Evolutionary conservation across 108 stramenopile species (phyloP).

Genomic region (Mayamaea pseudoterrestris): DNA sequence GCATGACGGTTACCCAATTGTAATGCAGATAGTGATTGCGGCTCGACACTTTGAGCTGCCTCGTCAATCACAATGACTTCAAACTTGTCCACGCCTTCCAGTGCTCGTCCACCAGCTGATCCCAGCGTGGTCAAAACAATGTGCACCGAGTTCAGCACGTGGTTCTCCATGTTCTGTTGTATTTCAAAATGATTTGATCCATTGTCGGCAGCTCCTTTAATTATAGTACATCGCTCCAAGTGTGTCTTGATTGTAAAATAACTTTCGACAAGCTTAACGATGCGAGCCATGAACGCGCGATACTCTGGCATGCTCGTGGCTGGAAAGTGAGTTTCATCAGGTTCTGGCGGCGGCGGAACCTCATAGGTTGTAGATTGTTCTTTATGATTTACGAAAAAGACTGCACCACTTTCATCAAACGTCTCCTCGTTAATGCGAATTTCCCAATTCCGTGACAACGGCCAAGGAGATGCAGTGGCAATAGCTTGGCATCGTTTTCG

Average conservation of each 20-base stretch:
- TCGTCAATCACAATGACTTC: slow-evolving; percentile 98
- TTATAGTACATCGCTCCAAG: slow-evolving; percentile 50
- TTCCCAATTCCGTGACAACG: slow-evolving; percentile 81
- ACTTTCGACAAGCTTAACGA: slow-evolving; percentile 69
- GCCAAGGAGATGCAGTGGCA: slow-evolving; percentile 43
- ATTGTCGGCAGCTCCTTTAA: slow-evolving; percentile 26
- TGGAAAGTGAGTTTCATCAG: slow-evolving; percentile 39
- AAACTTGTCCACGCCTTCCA: slow-evolving; percentile 81
- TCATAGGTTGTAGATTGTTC: slow-evolving; percentile 65
- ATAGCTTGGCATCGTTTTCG: slow-evolving; percentile 64
- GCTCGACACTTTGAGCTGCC: slow-evolving; percentile 95
- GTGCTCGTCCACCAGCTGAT: slow-evolving; percentile 70
- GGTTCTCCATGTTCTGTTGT: slow-evolving; percentile 51
- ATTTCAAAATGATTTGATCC: slow-evolving; percentile 30
- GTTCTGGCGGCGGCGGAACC: slow-evolving; percentile 72
- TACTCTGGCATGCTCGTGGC: slow-evolving; percentile 76
- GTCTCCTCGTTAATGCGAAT: slow-evolving; percentile 74
- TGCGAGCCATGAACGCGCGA: slow-evolving; percentile 33
- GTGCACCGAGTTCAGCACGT: slow-evolving; percentile 81
- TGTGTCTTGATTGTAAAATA: slow-evolving; percentile 53
- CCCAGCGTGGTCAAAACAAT: slow-evolving; percentile 96
- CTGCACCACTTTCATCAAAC: slow-evolving; percentile 27
- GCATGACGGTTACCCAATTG: slow-evolving; percentile 76
- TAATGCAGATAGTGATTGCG: slow-evolving; percentile 88
- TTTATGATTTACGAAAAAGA: slow-evolving; percentile 85